Percentiles rank a stretch among this genome's conserved stretches.
Evolutionary conservation across 805 yeast species (phyloP).

Genomic region (Candida mattraensis): DNA sequence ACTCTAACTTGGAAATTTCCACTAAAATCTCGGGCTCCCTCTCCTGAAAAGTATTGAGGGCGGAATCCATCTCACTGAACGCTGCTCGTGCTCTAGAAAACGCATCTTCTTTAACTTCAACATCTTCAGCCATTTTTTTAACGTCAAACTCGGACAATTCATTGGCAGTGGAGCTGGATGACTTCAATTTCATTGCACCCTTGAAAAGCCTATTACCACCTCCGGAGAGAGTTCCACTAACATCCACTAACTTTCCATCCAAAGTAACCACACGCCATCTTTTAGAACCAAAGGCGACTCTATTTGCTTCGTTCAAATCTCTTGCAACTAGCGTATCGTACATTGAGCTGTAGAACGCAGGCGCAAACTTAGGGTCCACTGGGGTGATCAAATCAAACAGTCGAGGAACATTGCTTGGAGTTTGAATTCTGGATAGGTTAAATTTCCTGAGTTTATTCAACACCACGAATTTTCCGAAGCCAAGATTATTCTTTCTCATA

Average conservation of each 20-base stretch:
- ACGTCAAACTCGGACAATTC: constrained; percentile 60
- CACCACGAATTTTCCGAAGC: constrained; percentile 86
- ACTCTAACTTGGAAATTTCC: constrained; percentile 52
- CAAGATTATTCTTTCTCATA: constrained; percentile 76
- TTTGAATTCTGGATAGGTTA: constrained; percentile 54
- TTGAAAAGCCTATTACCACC: constrained; percentile 75
- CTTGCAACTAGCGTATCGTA: constrained; percentile 86
- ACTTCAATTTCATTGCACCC: constrained; percentile 73
- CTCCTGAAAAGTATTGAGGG: constrained; percentile 58
- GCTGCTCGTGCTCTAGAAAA: constrained; percentile 51
- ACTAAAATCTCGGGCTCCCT: constrained; percentile 68
- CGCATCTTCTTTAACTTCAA: constrained; percentile 51
- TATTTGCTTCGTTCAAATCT: constrained; percentile 75
- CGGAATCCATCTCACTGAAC: constrained; percentile 57
- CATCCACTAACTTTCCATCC: constrained; percentile 89
- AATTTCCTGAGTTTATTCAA: constrained; percentile 69
- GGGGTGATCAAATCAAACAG: constrained; percentile 81
- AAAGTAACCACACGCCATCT: constrained; percentile 89
- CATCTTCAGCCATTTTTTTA: constrained; percentile 49
- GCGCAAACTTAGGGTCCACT: constrained; percentile 63
- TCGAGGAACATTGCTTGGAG: constrained; percentile 78
- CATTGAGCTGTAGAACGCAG: constrained; percentile 87
- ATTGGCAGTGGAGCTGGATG: constrained; percentile 26
- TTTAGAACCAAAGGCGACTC: constrained; percentile 79
- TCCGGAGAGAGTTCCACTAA: constrained; percentile 95